Evolutionary conservation across 495 filamentous ascomycete species (phyloP).

Genomic region (Bacidia gigantensis): DNA sequence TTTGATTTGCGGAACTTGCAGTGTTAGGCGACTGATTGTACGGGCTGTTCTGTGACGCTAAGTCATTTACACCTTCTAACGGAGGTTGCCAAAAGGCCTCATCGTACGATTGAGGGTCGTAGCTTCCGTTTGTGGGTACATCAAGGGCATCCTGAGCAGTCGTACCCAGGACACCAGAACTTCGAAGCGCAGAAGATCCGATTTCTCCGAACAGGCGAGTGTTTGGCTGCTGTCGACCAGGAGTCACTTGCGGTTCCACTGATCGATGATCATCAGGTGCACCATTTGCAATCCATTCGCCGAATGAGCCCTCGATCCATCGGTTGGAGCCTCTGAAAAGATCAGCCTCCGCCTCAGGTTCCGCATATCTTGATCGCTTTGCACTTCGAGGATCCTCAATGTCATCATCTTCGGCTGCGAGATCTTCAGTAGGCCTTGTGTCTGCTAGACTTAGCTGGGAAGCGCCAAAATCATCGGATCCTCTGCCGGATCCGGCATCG

Average conservation of each 20-base stretch:
- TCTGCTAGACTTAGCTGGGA: constrained; percentile 57
- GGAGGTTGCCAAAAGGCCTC: not conserved
- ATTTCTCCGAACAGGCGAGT: constrained; percentile 72
- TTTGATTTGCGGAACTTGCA: constrained; percentile 1
- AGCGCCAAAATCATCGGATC: constrained; percentile 41
- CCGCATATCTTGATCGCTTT: constrained; percentile 26
- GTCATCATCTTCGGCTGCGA: constrained; percentile 28
- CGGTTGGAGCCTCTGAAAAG: constrained; percentile 3
- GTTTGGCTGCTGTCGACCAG: constrained; percentile 4
- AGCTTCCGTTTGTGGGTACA: constrained; percentile 9
- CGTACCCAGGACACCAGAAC: constrained; percentile 38
- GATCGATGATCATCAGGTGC: not conserved
- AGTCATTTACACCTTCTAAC: not conserved
- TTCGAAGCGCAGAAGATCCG: constrained; percentile 51
- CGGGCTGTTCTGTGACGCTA: not conserved
- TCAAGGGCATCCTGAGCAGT: constrained; percentile 19
- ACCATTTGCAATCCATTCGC: not conserved
- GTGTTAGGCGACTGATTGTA: not conserved
- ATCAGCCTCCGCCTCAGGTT: not conserved
- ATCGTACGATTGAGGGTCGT: constrained; percentile 31
- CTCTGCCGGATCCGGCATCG: constrained; percentile 37
- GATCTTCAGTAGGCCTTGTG: constrained; percentile 14
- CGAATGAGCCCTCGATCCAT: not conserved
- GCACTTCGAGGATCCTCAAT: constrained; percentile 24
- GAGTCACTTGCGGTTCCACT: not conserved